Evolutionary conservation across 495 filamentous ascomycete species (phyloP).

Genomic region (Aspergillus sparsus): DNA sequence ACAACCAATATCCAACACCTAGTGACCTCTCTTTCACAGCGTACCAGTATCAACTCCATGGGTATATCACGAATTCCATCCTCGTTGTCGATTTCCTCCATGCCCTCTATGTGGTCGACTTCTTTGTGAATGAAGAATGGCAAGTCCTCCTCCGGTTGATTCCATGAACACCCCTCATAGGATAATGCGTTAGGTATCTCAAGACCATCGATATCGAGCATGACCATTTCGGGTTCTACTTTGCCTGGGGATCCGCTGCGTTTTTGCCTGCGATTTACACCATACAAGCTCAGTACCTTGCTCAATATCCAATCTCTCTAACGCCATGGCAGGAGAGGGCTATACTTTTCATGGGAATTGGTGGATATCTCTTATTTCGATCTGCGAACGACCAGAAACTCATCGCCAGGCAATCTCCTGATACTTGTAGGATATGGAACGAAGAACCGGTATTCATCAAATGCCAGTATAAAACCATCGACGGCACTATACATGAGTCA

Average conservation of each 20-base stretch:
- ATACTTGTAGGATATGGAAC: constrained; percentile 47
- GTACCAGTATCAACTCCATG: constrained; percentile 46
- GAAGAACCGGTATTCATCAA: constrained; percentile 40
- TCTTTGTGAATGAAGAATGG: constrained; percentile 49
- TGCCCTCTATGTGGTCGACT: constrained; percentile 50
- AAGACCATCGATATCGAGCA: constrained; percentile 53
- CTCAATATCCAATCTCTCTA: constrained; percentile 41
- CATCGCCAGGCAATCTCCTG: constrained; percentile 42
- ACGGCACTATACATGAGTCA: constrained; percentile 41
- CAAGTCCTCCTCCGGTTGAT: neutral
- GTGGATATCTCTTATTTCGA: constrained; percentile 49
- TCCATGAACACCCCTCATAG: neutral
- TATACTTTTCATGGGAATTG: constrained; percentile 37
- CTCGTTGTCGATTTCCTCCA: constrained; percentile 48
- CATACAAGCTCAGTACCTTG: constrained; percentile 51
- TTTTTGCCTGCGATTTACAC: constrained; percentile 52
- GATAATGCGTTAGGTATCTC: constrained; percentile 38
- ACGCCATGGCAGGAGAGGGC: constrained; percentile 25
- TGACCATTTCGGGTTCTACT: constrained; percentile 55
- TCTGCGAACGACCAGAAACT: constrained; percentile 52
- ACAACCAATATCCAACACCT: neutral
- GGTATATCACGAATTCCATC: constrained; percentile 47
- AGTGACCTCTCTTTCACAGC: constrained; percentile 50
- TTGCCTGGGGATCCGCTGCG: constrained; percentile 50
- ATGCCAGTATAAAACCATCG: constrained; percentile 40